Conservation (phyloP, 2,329 filamentous ascomycete genomes). For the Atkinsonella texensis region DNA sequence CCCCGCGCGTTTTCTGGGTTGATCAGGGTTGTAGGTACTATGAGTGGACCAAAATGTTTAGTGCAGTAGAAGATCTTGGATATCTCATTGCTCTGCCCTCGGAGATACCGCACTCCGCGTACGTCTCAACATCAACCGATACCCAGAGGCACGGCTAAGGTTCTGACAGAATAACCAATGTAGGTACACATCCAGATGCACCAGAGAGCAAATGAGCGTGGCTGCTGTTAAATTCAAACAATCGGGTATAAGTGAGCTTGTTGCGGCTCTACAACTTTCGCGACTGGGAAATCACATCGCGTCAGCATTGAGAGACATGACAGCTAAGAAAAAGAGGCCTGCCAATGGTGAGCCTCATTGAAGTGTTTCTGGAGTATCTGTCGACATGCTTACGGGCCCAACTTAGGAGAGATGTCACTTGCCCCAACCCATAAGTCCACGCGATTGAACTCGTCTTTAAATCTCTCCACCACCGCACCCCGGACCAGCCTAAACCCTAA, state of each 20-base stretch:
- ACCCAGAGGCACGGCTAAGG: neutral
- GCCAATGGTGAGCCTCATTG: neutral
- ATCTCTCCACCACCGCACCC: neutral
- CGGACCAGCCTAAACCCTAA: neutral
- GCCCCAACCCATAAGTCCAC: neutral
- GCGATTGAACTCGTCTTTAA: neutral
- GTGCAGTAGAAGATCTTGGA: constrained; percentile 1
- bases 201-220: constrained; percentile 2
- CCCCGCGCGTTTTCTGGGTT: constrained; percentile 3
- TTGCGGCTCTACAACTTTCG: constrained; percentile 1
- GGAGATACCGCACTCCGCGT: constrained; percentile 1
- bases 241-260: constrained; percentile 2
- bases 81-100: constrained; percentile 1
- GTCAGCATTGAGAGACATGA: neutral
- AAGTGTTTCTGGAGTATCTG: neutral
- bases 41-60: constrained; percentile 1
- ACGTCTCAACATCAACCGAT: neutral
- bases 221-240: neutral
- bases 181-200: constrained; percentile 3
- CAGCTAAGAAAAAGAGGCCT: neutral
- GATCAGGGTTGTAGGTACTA: constrained; percentile 4
- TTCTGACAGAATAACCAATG: neutral
- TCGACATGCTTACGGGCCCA: neutral
- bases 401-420: neutral
- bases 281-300: neutral